Evolutionary conservation across 352 stramenopile genomes (phyloP).

Genomic region (Globisporangium ultimum): DNA sequence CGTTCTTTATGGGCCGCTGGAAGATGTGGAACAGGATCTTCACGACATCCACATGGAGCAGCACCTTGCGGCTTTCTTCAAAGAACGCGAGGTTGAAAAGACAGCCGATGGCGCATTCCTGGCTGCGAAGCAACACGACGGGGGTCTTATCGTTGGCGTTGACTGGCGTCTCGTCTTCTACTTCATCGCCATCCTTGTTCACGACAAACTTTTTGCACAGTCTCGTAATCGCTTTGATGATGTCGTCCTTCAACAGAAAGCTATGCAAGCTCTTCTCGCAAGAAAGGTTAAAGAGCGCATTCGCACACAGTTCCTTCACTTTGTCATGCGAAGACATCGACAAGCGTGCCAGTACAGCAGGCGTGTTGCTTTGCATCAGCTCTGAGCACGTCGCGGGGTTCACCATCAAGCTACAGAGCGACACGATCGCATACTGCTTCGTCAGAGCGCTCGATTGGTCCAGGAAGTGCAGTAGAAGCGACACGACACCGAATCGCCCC

Average conservation of each 20-base stretch:
- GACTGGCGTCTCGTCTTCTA: slow-evolving; percentile 46
- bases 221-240: slow-evolving; percentile 63
- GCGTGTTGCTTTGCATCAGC: slow-evolving; percentile 70
- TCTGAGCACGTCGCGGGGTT: slow-evolving; percentile 50
- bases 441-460: slow-evolving; percentile 44
- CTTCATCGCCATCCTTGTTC: slow-evolving; percentile 43
- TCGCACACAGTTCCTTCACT: slow-evolving; percentile 66
- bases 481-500: slow-evolving; percentile 58
- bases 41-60: slow-evolving; percentile 61
- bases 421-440: slow-evolving; percentile 67
- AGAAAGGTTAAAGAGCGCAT: slow-evolving; percentile 80
- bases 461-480: slow-evolving; percentile 67
- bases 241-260: slow-evolving; percentile 68
- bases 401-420: slow-evolving; percentile 65
- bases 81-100: slow-evolving; percentile 82
- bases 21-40: slow-evolving; percentile 67
- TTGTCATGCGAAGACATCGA: slow-evolving; percentile 40
- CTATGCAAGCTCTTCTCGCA: slow-evolving; percentile 63
- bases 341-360: slow-evolving; percentile 46
- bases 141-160: slow-evolving; percentile 38
- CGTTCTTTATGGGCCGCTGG: slow-evolving; percentile 54
- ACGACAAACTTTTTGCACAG: slow-evolving; percentile 53
- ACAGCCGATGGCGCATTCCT: slow-evolving; percentile 73
- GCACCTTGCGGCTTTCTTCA: slow-evolving; percentile 49
- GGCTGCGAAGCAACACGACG: slow-evolving; percentile 43